Conservation (phyloP, 2,329 filamentous ascomycete genomes). For the Ophiobolus disseminans region DNA sequence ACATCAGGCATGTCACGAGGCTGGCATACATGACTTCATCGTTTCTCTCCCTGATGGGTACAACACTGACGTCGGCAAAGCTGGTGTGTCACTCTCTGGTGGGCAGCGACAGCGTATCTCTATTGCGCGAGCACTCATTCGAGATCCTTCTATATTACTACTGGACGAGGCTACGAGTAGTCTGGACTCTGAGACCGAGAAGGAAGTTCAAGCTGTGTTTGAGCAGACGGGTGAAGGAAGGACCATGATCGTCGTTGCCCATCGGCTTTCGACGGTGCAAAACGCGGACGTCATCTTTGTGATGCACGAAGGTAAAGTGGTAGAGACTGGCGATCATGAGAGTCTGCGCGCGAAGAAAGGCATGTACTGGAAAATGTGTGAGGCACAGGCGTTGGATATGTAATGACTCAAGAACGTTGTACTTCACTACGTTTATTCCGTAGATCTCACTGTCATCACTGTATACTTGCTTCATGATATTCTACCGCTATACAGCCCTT, state of each 20-base stretch:
- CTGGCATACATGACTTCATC: slow-evolving; percentile 42
- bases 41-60: slow-evolving; percentile 38
- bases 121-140: slow-evolving; percentile 72
- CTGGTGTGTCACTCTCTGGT: slow-evolving; percentile 69
- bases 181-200: slow-evolving; percentile 71
- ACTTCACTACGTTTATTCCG: too few species aligned
- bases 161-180: slow-evolving; percentile 67
- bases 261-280: slow-evolving; percentile 49
- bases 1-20: slow-evolving; percentile 60
- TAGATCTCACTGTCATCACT: too few species aligned
- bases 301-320: slow-evolving; percentile 47
- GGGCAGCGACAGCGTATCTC: slow-evolving; percentile 81
- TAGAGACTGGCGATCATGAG: slow-evolving; percentile 43
- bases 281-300: slow-evolving; percentile 53
- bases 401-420: too few species aligned
- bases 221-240: slow-evolving; percentile 58
- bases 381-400: slow-evolving; percentile 13
- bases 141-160: slow-evolving; percentile 63
- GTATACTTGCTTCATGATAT: too few species aligned
- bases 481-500: too few species aligned
- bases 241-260: slow-evolving; percentile 53
- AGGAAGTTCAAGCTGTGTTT: slow-evolving; percentile 71
- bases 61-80: slow-evolving; percentile 31
- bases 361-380: slow-evolving; percentile 27
- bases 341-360: slow-evolving; percentile 19